phyloP scores from a whole-genome alignment of 352 stramenopile genomes.

The Heterotrichella gracilis region DNA sequence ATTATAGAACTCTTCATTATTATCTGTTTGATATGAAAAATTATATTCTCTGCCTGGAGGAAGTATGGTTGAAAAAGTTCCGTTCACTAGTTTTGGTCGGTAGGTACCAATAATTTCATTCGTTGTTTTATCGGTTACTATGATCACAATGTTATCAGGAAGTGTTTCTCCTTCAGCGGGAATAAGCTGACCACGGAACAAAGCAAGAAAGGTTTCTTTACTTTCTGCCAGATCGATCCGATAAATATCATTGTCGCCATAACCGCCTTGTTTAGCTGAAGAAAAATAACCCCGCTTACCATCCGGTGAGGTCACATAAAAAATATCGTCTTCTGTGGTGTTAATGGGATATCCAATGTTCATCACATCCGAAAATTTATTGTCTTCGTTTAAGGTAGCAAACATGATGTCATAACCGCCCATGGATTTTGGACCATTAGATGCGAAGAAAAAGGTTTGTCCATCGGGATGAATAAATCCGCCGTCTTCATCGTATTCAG shows the following conservation, averaged over 20 bases:
- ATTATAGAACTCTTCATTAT: conserved; percentile 4
- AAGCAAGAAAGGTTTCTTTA: not conserved
- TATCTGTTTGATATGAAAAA: not conserved
- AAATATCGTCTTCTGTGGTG: not conserved
- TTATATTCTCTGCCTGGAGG: not conserved
- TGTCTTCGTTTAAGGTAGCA: not conserved
- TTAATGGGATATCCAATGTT: not conserved
- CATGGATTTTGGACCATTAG: not conserved
- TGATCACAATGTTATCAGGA: not conserved
- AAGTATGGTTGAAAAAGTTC: not conserved
- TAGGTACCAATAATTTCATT: not conserved
- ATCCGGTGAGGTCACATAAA: not conserved
- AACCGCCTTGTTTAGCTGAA: not conserved
- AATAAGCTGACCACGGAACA: not conserved
- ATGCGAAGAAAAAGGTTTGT: not conserved
- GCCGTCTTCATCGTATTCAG: not conserved
- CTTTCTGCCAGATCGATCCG: not conserved
- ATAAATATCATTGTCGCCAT: not conserved
- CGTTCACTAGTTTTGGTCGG: not conserved
- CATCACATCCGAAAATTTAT: not conserved
- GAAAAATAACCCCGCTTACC: not conserved
- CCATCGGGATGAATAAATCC: not conserved
- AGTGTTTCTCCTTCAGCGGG: not conserved
- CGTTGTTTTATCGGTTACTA: not conserved
- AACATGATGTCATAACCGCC: not conserved